Conservation (phyloP, 2,329 filamentous ascomycete genomes). For the Aspergillus sojae region DNA sequence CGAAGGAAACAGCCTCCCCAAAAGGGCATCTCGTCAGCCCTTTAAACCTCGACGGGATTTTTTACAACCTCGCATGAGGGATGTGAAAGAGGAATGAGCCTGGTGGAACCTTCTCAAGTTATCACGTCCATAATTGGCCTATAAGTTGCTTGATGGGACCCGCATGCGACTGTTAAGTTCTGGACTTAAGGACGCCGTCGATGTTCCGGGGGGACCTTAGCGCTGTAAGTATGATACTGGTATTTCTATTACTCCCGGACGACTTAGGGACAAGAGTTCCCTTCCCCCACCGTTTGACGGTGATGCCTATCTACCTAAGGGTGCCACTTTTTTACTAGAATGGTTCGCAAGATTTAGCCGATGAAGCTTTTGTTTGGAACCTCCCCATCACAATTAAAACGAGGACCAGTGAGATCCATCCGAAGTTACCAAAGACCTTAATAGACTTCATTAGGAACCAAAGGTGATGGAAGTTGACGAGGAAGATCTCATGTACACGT, state of each 20-base stretch:
- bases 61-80: neutral
- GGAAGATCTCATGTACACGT: neutral
- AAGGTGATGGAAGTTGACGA: neutral
- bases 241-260: neutral
- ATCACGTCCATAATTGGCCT: conserved; percentile 6
- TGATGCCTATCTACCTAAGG: neutral
- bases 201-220: neutral
- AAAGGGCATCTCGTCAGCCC: neutral
- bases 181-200: conserved; percentile 14
- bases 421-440: neutral
- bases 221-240: neutral
- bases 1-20: neutral
- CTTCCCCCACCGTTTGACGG: conserved; percentile 1
- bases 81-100: neutral
- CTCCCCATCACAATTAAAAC: neutral
- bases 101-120: neutral
- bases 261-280: neutral
- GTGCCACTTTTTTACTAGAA: neutral
- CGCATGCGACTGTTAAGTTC: conserved; percentile 12
- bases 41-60: conserved; percentile 4
- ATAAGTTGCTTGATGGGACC: conserved; percentile 6
- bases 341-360: conserved; percentile 1
- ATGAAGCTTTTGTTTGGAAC: conserved; percentile 5
- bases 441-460: neutral
- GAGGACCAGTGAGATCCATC: conserved; percentile 5